Percentiles rank a stretch among this genome's conserved stretches.
Conservation (phyloP, 164 flowering plant species). For the Chimonanthus praecox region DNA sequence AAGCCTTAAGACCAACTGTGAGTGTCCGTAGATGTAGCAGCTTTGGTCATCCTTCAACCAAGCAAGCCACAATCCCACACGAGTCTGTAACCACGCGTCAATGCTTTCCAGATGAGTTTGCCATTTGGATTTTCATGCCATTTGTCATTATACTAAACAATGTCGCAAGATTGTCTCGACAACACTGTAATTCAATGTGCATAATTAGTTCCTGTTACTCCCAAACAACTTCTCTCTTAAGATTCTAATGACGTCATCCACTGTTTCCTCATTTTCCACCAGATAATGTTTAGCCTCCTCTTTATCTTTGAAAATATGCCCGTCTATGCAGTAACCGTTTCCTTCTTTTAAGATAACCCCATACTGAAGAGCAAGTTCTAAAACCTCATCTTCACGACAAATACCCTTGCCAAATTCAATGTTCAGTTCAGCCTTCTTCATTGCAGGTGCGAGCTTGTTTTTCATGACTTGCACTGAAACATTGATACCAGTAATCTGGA, state of each 20-base stretch:
- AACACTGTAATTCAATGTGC: background rate
- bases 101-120: background rate
- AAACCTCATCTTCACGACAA: conserved; percentile 48
- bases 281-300: conserved; percentile 51
- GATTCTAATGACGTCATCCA: conserved; percentile 27
- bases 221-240: conserved; percentile 48
- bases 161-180: background rate
- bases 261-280: conserved; percentile 36
- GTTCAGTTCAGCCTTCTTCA: conserved; percentile 56
- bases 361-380: conserved; percentile 70
- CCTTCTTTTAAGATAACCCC: conserved; percentile 51
- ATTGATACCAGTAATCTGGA: conserved; percentile 56
- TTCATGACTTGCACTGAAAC: conserved; percentile 69
- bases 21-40: background rate
- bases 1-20: background rate
- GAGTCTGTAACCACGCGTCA: background rate
- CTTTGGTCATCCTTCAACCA: background rate
- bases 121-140: background rate
- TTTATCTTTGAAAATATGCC: conserved; percentile 36
- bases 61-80: background rate
- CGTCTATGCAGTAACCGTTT: conserved; percentile 43
- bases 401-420: conserved; percentile 69
- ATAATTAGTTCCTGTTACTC: background rate
- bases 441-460: conserved; percentile 68
- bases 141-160: background rate